Percentiles rank a stretch among this genome's conserved stretches.
These are phyloP conservation scores for Epichloe typhina DNA, from an alignment of 2,329 filamentous ascomycete genomes.

Conservation along the genomic window DNA sequence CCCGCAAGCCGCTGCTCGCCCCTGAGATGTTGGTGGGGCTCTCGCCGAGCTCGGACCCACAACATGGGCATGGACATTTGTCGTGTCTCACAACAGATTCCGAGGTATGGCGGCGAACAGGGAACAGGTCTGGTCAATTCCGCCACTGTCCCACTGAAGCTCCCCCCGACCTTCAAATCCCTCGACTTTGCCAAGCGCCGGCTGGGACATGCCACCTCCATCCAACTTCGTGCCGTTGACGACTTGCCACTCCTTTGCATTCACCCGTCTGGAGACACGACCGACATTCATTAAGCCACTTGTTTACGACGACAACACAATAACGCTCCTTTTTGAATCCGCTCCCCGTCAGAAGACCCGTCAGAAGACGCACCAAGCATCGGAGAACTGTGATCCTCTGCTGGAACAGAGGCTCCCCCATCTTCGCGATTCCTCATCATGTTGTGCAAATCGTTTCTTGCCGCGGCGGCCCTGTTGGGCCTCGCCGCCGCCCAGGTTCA, in stretches of 20 bases:
- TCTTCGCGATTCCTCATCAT: background rate
- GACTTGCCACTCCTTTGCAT: slow-evolving; percentile 2
- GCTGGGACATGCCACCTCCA: background rate
- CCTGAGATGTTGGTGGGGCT: background rate
- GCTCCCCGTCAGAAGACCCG: background rate
- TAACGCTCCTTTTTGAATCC: background rate
- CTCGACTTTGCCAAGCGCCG: background rate
- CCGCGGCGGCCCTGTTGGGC: slow-evolving; percentile 27
- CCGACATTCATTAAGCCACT: slow-evolving; percentile 2
- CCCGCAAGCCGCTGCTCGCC: background rate
- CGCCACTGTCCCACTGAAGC: too few relatives aligned
- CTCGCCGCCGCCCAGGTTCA: slow-evolving; percentile 56
- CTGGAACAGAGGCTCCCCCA: background rate
- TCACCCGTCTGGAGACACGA: background rate
- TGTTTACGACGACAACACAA: background rate
- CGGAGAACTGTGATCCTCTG: background rate
- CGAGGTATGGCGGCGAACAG: too few relatives aligned
- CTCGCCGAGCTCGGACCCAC: too few relatives aligned
- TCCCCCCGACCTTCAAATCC: background rate
- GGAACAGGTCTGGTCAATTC: too few relatives aligned
- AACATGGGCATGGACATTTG: too few relatives aligned
- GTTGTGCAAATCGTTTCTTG: slow-evolving; percentile 13
- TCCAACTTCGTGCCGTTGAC: background rate
- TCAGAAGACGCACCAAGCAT: background rate
- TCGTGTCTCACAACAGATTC: too few relatives aligned